Evolutionary conservation across 192 early-diverging fungal genomes (phyloP).

Genomic region (Podila verticillata): DNA sequence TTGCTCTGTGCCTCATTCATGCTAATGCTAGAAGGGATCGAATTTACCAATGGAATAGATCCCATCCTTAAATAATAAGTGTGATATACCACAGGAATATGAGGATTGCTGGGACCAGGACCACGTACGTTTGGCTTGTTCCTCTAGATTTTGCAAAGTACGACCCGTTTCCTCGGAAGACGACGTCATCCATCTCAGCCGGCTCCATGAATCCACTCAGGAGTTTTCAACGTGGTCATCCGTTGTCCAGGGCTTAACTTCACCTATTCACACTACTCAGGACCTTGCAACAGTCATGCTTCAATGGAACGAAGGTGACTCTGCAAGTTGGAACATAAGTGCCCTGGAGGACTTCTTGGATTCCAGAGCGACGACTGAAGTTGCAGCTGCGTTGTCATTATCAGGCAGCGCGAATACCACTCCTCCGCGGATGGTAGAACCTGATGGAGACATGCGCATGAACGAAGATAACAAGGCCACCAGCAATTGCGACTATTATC

Average conservation of each 20-base stretch:
- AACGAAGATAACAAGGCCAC: neutral
- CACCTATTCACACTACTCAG: constrained; percentile 15
- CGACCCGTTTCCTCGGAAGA: neutral
- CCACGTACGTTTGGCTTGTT: constrained; percentile 41
- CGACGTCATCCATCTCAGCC: too few species aligned
- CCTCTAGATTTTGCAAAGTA: neutral
- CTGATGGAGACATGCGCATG: neutral
- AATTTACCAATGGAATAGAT: constrained; percentile 6
- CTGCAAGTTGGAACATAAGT: constrained; percentile 4
- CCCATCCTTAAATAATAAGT: constrained; percentile 13
- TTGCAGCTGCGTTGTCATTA: neutral
- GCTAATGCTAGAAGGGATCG: neutral
- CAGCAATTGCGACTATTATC: neutral
- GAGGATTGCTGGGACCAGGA: constrained; percentile 34
- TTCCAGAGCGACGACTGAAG: neutral
- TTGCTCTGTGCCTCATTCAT: neutral
- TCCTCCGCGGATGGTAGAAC: neutral
- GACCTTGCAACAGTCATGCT: constrained; percentile 18
- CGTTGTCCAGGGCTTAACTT: constrained; percentile 35
- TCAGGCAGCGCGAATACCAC: neutral
- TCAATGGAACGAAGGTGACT: constrained; percentile 18
- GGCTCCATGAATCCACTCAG: neutral
- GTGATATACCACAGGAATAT: constrained; percentile 19
- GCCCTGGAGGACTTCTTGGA: constrained; percentile 32
- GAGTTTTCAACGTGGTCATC: constrained; percentile 5